These are phyloP conservation scores for Aspergillus pseudoterreus DNA, from an alignment of 2,329 filamentous ascomycete species.

Conservation along the genomic window DNA sequence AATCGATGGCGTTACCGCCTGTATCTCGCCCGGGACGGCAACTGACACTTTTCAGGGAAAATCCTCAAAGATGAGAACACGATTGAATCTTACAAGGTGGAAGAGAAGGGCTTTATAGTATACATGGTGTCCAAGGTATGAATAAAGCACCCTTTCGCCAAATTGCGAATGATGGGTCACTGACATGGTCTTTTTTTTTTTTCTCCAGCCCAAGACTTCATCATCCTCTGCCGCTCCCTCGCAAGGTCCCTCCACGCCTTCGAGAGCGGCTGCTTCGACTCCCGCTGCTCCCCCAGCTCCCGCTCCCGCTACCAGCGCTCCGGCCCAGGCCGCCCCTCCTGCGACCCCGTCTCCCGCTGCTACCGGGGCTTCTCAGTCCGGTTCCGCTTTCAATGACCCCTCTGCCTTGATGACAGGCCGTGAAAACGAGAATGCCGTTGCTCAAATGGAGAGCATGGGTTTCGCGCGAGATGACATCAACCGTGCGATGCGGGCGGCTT, in stretches of 20 bases:
- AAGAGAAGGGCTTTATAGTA: constrained; percentile 99
- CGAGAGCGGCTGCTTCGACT: constrained; percentile 35
- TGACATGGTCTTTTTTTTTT: constrained; percentile 11
- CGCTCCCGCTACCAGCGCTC: constrained; percentile 24
- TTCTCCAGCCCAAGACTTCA: constrained; percentile 65
- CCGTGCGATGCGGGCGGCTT: constrained; percentile 90
- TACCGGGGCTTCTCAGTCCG: constrained; percentile 39
- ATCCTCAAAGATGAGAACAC: constrained; percentile 98
- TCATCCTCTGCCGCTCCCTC: constrained; percentile 34
- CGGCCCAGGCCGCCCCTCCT: constrained; percentile 41
- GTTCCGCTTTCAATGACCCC: constrained; percentile 60
- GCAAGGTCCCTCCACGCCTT: constrained; percentile 37
- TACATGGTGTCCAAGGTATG: constrained; percentile 95
- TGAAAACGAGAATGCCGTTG: constrained; percentile 75
- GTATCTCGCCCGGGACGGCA: background rate
- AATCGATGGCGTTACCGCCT: background rate
- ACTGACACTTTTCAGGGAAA: constrained; percentile 63
- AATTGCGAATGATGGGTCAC: background rate
- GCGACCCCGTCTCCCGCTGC: constrained; percentile 12
- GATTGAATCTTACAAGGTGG: constrained; percentile 94
- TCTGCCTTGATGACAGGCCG: constrained; percentile 83
- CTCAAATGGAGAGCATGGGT: constrained; percentile 96
- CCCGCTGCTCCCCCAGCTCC: constrained; percentile 47
- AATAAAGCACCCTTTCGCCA: background rate
- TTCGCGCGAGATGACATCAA: constrained; percentile 87